These are phyloP conservation scores for Angophora floribunda DNA, from an alignment of 345 rosid species.

Conservation along the genomic window DNA sequence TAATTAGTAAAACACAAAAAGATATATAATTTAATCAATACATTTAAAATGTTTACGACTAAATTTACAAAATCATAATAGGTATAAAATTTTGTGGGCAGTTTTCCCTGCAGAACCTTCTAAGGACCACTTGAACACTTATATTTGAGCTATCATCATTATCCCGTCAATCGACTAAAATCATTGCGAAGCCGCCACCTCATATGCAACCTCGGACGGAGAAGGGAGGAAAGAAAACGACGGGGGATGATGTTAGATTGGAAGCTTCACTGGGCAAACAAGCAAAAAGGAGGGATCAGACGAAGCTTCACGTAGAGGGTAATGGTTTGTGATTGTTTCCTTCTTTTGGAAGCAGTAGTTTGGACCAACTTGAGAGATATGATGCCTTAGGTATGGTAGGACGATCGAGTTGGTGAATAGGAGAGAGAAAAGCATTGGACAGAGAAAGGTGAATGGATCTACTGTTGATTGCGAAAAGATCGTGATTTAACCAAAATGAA, in stretches of 20 bases:
- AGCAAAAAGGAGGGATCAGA: background rate
- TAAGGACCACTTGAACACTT: background rate
- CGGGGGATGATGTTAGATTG: background rate
- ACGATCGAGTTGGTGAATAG: background rate
- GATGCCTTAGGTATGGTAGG: background rate
- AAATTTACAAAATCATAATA: too few relatives aligned
- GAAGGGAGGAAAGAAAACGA: background rate
- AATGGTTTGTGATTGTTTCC: background rate
- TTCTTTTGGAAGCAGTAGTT: background rate
- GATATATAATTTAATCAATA: too few relatives aligned
- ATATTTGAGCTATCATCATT: background rate
- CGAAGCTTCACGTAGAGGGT: background rate
- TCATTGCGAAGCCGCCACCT: background rate
- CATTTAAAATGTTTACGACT: too few relatives aligned
- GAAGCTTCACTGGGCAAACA: background rate
- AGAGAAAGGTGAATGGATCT: background rate
- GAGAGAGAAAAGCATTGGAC: background rate
- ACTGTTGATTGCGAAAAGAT: background rate
- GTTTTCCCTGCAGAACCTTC: accelerated
- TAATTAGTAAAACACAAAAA: too few relatives aligned
- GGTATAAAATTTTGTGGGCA: accelerated
- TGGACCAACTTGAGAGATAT: background rate
- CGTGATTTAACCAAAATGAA: background rate
- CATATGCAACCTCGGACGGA: background rate
- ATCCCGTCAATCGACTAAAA: background rate